A percentile compares a stretch with the other conserved stretches of the same genome.
These are phyloP conservation scores for Collybia mongolica DNA, from an alignment of 768 basidiomycete species.

Conservation along the genomic window DNA sequence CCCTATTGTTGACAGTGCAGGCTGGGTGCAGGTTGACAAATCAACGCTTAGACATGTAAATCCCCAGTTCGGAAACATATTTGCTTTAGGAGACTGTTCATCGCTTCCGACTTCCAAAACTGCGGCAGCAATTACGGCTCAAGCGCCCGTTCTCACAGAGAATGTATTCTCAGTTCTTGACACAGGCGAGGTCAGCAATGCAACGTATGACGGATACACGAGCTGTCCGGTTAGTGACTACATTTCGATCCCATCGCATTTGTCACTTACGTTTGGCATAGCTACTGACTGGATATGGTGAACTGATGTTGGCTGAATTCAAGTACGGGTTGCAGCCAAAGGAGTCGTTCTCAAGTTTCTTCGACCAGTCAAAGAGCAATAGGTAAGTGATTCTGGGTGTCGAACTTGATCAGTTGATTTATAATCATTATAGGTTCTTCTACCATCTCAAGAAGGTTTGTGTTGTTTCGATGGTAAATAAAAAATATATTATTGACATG, in stretches of 20 bases:
- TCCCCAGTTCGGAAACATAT: constrained; percentile 77
- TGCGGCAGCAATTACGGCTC: constrained; percentile 88
- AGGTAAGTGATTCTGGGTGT: constrained; percentile 42
- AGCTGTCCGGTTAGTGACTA: constrained; percentile 71
- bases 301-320: constrained; percentile 90
- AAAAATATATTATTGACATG: constrained; percentile 7
- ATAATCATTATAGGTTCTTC: constrained; percentile 48
- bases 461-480: neutral
- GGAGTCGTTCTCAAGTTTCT: constrained; percentile 71
- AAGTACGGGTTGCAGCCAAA: constrained; percentile 88
- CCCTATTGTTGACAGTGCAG: constrained; percentile 74
- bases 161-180: constrained; percentile 79
- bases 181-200: constrained; percentile 65
- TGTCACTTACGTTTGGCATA: constrained; percentile 22
- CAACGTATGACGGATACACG: constrained; percentile 85
- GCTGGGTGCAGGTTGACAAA: constrained; percentile 88
- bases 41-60: constrained; percentile 83
- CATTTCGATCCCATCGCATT: constrained; percentile 1
- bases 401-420: neutral
- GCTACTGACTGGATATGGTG: constrained; percentile 80
- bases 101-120: constrained; percentile 95
- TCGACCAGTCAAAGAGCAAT: constrained; percentile 77
- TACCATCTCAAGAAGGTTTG: constrained; percentile 85
- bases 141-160: constrained; percentile 88
- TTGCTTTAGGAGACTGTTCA: constrained; percentile 90